Conservation (phyloP, 139 green algal species). For the Coccomyxa sp. region DNA sequence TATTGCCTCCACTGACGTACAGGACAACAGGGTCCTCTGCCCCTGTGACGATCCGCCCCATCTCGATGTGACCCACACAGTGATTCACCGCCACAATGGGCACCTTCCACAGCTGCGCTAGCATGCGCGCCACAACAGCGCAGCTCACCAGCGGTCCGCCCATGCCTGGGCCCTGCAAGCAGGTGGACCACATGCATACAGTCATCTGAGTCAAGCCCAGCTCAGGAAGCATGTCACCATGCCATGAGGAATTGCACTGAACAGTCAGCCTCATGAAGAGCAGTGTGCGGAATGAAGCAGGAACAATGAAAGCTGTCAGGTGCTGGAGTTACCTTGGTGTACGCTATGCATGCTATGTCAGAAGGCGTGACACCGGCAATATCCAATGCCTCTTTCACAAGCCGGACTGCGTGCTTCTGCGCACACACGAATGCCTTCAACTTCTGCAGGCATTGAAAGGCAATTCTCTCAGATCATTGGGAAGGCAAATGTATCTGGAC, state of each 20-base stretch:
- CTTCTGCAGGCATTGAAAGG: too few relatives aligned
- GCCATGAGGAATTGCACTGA: too few relatives aligned
- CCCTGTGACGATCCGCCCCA: conserved; percentile 82
- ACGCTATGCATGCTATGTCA: conserved; percentile 70
- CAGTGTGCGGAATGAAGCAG: too few relatives aligned
- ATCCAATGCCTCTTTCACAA: conserved; percentile 65
- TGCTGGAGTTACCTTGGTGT: conserved; percentile 83
- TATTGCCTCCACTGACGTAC: conserved; percentile 91
- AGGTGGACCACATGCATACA: too few relatives aligned
- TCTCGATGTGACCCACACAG: conserved; percentile 92
- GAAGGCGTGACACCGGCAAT: conserved; percentile 46
- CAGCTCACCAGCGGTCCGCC: conserved; percentile 72
- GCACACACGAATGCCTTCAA: too few relatives aligned
- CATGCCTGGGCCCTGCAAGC: conserved; percentile 80
- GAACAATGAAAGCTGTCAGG: too few relatives aligned
- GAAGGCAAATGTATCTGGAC: too few relatives aligned
- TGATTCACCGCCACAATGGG: conserved; percentile 86
- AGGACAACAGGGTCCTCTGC: conserved; percentile 86
- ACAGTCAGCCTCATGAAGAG: too few relatives aligned
- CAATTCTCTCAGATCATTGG: too few relatives aligned
- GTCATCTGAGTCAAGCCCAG: too few relatives aligned
- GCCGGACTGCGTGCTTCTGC: conserved; percentile 44
- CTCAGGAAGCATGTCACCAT: too few relatives aligned
- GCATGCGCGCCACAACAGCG: conserved; percentile 78
- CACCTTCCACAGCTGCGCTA: conserved; percentile 66